phyloP scores from a whole-genome alignment of 163 green algal genomes.

The Scenedesmus sp. region DNA sequence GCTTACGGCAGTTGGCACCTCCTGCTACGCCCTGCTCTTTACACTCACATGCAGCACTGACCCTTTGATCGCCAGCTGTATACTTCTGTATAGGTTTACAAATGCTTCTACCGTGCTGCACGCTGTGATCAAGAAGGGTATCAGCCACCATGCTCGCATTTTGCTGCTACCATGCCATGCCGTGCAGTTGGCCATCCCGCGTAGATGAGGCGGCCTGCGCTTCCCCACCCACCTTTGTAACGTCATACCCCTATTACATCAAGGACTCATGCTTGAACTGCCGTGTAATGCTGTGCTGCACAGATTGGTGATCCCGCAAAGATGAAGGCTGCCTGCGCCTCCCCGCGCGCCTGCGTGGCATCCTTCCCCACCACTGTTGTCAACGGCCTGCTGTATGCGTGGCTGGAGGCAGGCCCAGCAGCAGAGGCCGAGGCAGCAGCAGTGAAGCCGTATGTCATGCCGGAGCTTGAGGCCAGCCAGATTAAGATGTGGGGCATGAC shows the following conservation, averaged over 20 bases:
- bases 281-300: too few species aligned
- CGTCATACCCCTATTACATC: too few species aligned
- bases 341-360: conserved; percentile 46
- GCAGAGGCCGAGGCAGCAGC: conserved; percentile 35
- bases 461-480: neutral
- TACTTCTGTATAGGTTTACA: too few species aligned
- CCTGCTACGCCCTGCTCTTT: neutral
- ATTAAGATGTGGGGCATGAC: conserved; percentile 11
- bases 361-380: conserved; percentile 54
- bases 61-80: too few species aligned
- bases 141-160: too few species aligned
- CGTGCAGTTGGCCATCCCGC: too few species aligned
- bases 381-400: conserved; percentile 57
- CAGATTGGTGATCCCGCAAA: conserved; percentile 51
- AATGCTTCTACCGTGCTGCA: too few species aligned
- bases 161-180: too few species aligned
- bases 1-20: neutral
- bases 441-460: neutral
- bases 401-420: conserved; percentile 57
- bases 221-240: too few species aligned
- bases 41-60: neutral
- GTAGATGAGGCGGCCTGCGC: too few species aligned
- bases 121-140: too few species aligned
- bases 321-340: conserved; percentile 39
- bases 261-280: too few species aligned